Percentiles rank a stretch among this genome's conserved stretches.
These are phyloP conservation scores for Hirsutella minnesotensis DNA, from an alignment of 2,329 filamentous ascomycete genomes.

Conservation along the genomic window DNA sequence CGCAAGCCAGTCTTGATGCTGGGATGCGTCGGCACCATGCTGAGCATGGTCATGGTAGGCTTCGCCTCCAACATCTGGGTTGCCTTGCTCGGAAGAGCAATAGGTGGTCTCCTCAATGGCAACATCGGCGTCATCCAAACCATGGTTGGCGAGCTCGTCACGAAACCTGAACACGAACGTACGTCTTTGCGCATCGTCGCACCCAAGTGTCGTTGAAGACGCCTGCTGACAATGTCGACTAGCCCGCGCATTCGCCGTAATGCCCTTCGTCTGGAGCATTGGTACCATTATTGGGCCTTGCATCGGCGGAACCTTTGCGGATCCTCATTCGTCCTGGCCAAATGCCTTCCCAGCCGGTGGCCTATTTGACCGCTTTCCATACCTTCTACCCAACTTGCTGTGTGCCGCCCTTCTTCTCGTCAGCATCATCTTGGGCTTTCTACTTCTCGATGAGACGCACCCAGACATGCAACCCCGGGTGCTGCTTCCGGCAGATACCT, in stretches of 20 bases:
- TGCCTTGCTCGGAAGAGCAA: conserved; percentile 60
- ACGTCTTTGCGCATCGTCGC: too few relatives aligned
- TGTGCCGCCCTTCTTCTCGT: conserved; percentile 66
- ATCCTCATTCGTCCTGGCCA: conserved; percentile 66
- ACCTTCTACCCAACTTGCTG: conserved; percentile 78
- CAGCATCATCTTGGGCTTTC: conserved; percentile 69
- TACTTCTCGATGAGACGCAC: conserved; percentile 80
- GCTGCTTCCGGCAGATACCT: conserved; percentile 33
- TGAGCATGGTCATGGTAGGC: conserved; percentile 74
- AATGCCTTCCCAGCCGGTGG: conserved; percentile 52
- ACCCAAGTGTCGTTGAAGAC: neutral
- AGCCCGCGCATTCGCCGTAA: conserved; percentile 79
- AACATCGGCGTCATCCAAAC: conserved; percentile 88
- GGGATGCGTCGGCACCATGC: conserved; percentile 70
- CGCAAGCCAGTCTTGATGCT: conserved; percentile 76
- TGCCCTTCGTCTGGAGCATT: conserved; percentile 90
- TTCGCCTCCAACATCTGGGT: conserved; percentile 76
- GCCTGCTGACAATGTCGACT: conserved; percentile 8
- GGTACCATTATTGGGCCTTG: conserved; percentile 83
- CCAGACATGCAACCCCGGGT: conserved; percentile 59
- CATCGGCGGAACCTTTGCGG: conserved; percentile 77
- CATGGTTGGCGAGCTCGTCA: conserved; percentile 83
- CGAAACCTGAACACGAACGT: conserved; percentile 77
- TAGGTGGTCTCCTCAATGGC: conserved; percentile 78
- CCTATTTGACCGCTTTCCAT: conserved; percentile 70